Evolutionary conservation across 2,329 filamentous ascomycete species (phyloP).

Genomic region (Fusarium protoensiforme): DNA sequence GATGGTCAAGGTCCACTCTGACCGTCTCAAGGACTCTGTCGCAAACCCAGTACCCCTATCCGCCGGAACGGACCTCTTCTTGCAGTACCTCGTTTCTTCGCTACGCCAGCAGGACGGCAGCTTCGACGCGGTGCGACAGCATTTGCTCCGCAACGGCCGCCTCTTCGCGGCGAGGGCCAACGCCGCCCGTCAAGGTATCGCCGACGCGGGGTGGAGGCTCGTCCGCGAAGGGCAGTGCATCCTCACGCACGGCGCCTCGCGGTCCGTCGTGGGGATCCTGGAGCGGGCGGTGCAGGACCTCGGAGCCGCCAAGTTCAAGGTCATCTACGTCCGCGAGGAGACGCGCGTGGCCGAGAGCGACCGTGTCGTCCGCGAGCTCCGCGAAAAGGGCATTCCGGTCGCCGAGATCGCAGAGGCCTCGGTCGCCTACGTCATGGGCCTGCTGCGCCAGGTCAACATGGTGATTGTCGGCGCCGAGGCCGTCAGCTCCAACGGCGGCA

Average conservation of each 20-base stretch:
- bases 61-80: constrained; percentile 95
- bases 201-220: constrained; percentile 80
- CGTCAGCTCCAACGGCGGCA: constrained; percentile 92
- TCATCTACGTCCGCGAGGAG: constrained; percentile 80
- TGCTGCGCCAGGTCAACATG: constrained; percentile 69
- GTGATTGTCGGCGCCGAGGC: constrained; percentile 81
- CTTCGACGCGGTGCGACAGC: constrained; percentile 85
- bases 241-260: constrained; percentile 89
- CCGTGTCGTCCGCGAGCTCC: constrained; percentile 76
- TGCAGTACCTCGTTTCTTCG: constrained; percentile 88
- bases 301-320: constrained; percentile 75
- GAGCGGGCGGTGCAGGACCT: constrained; percentile 71
- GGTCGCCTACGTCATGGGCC: constrained; percentile 80
- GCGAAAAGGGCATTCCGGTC: constrained; percentile 81
- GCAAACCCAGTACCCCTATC: constrained; percentile 91
- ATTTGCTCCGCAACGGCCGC: constrained; percentile 86
- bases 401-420: constrained; percentile 68
- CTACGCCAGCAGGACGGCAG: constrained; percentile 65
- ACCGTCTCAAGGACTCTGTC: constrained; percentile 80
- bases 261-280: constrained; percentile 84
- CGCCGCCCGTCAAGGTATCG: constrained; percentile 85
- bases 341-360: constrained; percentile 70
- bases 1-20: constrained; percentile 80
- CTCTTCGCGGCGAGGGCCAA: constrained; percentile 90
- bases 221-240: constrained; percentile 82